Evolutionary conservation across 352 stramenopile species (phyloP), one percentile per base, ranked within the genome.

Genomic region (Phytophthora kernoviae): DNA sequence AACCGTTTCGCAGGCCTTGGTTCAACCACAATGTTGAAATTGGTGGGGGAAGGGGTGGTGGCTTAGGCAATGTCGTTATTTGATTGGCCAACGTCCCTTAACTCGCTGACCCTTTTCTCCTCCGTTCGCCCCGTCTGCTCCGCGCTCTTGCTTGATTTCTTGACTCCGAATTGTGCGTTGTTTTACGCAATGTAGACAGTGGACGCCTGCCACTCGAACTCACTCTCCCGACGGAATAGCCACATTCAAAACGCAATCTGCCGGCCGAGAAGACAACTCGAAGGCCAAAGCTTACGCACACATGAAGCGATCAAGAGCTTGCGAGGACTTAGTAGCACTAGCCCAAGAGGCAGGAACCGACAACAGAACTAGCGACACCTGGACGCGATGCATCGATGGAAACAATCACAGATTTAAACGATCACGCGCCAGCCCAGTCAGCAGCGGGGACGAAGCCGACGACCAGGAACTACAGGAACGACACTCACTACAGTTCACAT

Each of bases 291-390:
- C 37, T 18, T 9, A 27, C 27, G 42, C 21, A 39, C 17, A 41
- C 15, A 87, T 90, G 80, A 90, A 90, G 62, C 73, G 80, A 68
- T 90, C 80, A 26, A 77, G 80, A 46, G 80, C 80, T n/a, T 88
- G 75, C 56, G 75, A 88, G 56, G 77, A 90, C 54, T 72, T 90
- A 33, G 71, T 86, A 44, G 73, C 77, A 24, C 68, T 90, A 42
- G 80, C 65, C 49, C 58, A 67, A 60, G 52, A 68, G 33, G 47
- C 68, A 43, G 50, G 37, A 0, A 14, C 44, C 34, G 9, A 18
- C 24, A 34, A 15, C 50, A 43, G 40, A 39, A 40, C 40, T 30
- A 55, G 26, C 24, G 33, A 34, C 26, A 54, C 37, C 46, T 17
- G 45, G 18, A 56, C 37, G n/a, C n/a, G n/a, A n/a, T n/a, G n/a